phyloP scores from a whole-genome alignment of 352 stramenopile genomes.

The Phytophthora pseudosyringae region DNA sequence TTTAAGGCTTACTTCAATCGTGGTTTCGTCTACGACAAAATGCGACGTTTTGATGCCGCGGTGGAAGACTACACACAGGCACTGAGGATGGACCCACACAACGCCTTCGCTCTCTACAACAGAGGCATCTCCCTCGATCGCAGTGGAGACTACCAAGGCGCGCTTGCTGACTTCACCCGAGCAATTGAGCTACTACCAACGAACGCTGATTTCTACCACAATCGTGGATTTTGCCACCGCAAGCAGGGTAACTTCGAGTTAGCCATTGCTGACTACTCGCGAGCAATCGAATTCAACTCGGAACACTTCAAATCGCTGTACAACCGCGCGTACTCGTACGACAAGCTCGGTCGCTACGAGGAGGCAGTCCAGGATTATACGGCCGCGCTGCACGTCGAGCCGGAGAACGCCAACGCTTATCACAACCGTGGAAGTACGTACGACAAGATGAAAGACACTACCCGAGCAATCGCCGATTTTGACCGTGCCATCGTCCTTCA shows the following conservation, averaged over 20 bases:
- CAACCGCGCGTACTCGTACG: conserved; percentile 87
- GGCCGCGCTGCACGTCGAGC: conserved; percentile 66
- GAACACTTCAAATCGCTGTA: conserved; percentile 91
- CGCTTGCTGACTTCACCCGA: conserved; percentile 80
- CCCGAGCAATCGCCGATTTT: conserved; percentile 74
- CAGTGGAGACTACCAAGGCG: conserved; percentile 83
- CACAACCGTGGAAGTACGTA: conserved; percentile 87
- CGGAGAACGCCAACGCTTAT: conserved; percentile 79
- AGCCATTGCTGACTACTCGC: conserved; percentile 82
- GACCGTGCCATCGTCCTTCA: conserved; percentile 67
- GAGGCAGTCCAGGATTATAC: conserved; percentile 85
- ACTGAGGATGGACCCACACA: conserved; percentile 69
- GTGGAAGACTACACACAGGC: conserved; percentile 81
- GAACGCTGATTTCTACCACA: conserved; percentile 88
- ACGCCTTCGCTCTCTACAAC: conserved; percentile 87
- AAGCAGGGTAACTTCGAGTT: conserved; percentile 82
- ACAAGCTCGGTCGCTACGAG: conserved; percentile 76
- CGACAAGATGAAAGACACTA: conserved; percentile 73
- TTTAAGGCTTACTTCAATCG: conserved; percentile 93
- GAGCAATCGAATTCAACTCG: conserved; percentile 70
- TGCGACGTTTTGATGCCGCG: conserved; percentile 73
- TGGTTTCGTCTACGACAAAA: conserved; percentile 87
- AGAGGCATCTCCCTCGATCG: conserved; percentile 85
- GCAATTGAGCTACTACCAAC: conserved; percentile 79
- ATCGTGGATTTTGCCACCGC: conserved; percentile 83